Conservation (phyloP, 345 rosid genomes). For the Adansonia digitata region DNA sequence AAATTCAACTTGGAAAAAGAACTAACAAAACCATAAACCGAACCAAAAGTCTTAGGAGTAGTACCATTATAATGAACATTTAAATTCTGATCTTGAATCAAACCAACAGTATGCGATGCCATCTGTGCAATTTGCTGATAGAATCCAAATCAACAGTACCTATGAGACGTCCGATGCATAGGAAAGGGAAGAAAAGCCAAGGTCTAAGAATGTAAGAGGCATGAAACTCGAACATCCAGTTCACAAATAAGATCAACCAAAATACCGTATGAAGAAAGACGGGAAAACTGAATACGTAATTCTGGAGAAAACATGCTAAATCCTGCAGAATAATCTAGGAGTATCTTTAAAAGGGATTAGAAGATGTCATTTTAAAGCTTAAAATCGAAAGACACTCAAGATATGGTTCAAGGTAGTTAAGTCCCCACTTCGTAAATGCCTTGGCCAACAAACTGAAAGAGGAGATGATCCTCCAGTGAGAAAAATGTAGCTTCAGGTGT, state of each 20-base stretch:
- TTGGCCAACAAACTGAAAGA: no score
- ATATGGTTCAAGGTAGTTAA: neutral
- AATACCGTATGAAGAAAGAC: neutral
- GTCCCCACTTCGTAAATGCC: no score
- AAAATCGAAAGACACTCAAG: neutral
- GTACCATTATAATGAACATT: slow-evolving; percentile 19
- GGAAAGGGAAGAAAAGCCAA: neutral
- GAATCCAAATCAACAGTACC: neutral
- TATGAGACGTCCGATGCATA: neutral
- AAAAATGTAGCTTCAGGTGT: no score
- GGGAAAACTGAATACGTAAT: neutral
- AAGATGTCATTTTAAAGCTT: neutral
- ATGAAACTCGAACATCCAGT: neutral
- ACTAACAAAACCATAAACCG: neutral
- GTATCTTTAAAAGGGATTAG: neutral
- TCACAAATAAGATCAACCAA: neutral
- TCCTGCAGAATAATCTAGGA: neutral
- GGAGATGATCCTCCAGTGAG: no score
- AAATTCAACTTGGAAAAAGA: neutral
- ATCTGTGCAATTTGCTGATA: slow-evolving; percentile 8
- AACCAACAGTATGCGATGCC: slow-evolving; percentile 32
- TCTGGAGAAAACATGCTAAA: neutral
- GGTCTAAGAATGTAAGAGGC: neutral
- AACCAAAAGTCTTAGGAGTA: neutral
- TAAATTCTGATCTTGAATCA: slow-evolving; percentile 39